A percentile compares a stretch with the other conserved stretches of the same genome.
Evolutionary conservation across 2,329 filamentous ascomycete species (phyloP).

Genomic region (Sporothrix luriei): DNA sequence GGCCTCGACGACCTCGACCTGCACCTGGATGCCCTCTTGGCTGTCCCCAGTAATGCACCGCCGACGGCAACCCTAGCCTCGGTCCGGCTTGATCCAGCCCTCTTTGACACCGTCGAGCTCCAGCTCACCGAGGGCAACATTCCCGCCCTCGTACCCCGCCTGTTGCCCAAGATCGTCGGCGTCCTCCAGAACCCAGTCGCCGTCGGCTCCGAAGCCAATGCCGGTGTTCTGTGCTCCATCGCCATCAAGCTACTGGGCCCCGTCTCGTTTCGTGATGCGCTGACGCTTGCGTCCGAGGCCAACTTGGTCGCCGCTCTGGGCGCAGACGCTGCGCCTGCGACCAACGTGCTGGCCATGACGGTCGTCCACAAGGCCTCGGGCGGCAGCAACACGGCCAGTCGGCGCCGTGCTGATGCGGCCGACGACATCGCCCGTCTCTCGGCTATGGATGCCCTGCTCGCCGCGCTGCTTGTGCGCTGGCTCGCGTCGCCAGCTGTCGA

Average conservation of each 20-base stretch:
- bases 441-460: slow-evolving; percentile 53
- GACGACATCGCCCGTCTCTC: slow-evolving; percentile 55
- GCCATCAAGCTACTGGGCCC: slow-evolving; percentile 60
- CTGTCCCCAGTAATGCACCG: not conserved
- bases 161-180: slow-evolving; percentile 58
- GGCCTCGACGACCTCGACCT: slow-evolving; percentile 57
- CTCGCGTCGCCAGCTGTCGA: slow-evolving; percentile 56
- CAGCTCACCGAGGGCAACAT: slow-evolving; percentile 62
- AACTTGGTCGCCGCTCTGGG: slow-evolving; percentile 56
- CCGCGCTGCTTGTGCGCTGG: slow-evolving; percentile 56
- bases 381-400: slow-evolving; percentile 31
- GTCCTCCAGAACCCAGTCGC: slow-evolving; percentile 51
- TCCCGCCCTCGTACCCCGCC: slow-evolving; percentile 53
- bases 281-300: slow-evolving; percentile 56
- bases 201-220: slow-evolving; percentile 37
- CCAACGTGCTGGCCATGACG: slow-evolving; percentile 60
- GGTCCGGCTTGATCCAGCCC: slow-evolving; percentile 48
- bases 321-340: slow-evolving; percentile 58
- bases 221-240: slow-evolving; percentile 53
- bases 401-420: not conserved
- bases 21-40: slow-evolving; percentile 56
- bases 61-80: slow-evolving; percentile 44
- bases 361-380: slow-evolving; percentile 59
- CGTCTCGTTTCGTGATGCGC: slow-evolving; percentile 54
- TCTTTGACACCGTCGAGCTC: slow-evolving; percentile 63